Evolutionary conservation across 75 land plant species (phyloP).

Genomic region (Pseudotsuga menziesii): DNA sequence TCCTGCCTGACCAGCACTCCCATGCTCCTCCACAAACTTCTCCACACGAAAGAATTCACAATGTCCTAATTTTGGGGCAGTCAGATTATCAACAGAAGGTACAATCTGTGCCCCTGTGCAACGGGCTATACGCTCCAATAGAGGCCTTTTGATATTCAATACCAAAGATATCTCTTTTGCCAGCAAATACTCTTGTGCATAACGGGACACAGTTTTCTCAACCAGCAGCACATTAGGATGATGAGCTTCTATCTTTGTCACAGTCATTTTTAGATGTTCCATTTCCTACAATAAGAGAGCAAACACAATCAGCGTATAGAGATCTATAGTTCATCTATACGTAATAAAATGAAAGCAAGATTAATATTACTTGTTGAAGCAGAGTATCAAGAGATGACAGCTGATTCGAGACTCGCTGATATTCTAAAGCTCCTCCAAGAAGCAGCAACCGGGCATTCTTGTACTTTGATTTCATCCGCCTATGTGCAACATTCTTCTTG

Average conservation of each 20-base stretch:
- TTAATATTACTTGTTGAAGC: conserved; percentile 10
- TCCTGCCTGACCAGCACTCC: conserved; percentile 34
- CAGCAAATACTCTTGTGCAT: conserved; percentile 65
- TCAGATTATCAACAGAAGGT: conserved; percentile 35
- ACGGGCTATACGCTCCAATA: conserved; percentile 77
- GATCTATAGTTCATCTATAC: too few species aligned
- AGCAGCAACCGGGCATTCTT: conserved; percentile 75
- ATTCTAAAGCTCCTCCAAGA: conserved; percentile 43
- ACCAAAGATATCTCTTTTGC: conserved; percentile 79
- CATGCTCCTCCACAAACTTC: conserved; percentile 82
- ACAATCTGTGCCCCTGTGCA: conserved; percentile 87
- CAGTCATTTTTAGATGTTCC: conserved; percentile 43
- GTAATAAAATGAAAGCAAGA: background rate
- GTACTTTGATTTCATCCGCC: conserved; percentile 71
- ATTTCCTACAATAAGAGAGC: conserved; percentile 47
- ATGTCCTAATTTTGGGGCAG: conserved; percentile 41
- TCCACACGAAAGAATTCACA: conserved; percentile 79
- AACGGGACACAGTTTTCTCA: conserved; percentile 82
- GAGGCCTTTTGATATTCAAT: conserved; percentile 82
- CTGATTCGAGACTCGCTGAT: conserved; percentile 41
- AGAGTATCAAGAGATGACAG: conserved; percentile 57
- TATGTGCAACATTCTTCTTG: conserved; percentile 90
- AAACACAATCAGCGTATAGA: too few species aligned
- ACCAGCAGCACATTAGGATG: conserved; percentile 91
- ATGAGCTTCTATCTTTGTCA: conserved; percentile 56